phyloP scores from a whole-genome alignment of 2,329 filamentous ascomycete species.

The Penicillium hesseltinei region DNA sequence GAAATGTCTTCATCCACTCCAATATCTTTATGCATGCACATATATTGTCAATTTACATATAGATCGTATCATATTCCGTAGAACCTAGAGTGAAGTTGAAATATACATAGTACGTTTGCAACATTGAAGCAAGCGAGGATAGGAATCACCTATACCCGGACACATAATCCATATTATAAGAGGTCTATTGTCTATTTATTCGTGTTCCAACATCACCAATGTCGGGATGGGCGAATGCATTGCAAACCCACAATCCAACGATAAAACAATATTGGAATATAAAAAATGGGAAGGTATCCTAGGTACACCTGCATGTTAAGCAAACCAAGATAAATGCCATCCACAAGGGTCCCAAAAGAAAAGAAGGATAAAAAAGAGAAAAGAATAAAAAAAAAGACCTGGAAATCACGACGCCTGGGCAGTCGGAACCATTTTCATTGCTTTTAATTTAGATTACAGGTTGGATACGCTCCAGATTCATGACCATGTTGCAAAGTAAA shows the following conservation, averaged over 20 bases:
- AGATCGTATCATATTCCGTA: neutral
- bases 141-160: too few relatives aligned
- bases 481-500: neutral
- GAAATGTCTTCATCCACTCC: too few relatives aligned
- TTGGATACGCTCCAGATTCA: constrained; percentile 1
- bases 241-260: neutral
- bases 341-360: neutral
- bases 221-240: too few relatives aligned
- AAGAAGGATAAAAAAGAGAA: too few relatives aligned
- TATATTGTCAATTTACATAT: too few relatives aligned
- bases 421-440: constrained; percentile 1
- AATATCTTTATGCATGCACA: too few relatives aligned
- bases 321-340: neutral
- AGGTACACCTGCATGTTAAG: neutral
- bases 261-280: neutral
- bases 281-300: neutral
- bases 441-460: constrained; percentile 4
- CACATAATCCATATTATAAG: too few relatives aligned
- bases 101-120: too few relatives aligned
- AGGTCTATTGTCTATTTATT: too few relatives aligned
- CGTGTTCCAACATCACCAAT: too few relatives aligned
- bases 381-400: neutral
- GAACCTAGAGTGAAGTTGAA: neutral
- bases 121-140: too few relatives aligned
- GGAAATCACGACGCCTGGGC: neutral